Conservation (phyloP, 495 filamentous ascomycete species). For the Neurospora discreta region DNA sequence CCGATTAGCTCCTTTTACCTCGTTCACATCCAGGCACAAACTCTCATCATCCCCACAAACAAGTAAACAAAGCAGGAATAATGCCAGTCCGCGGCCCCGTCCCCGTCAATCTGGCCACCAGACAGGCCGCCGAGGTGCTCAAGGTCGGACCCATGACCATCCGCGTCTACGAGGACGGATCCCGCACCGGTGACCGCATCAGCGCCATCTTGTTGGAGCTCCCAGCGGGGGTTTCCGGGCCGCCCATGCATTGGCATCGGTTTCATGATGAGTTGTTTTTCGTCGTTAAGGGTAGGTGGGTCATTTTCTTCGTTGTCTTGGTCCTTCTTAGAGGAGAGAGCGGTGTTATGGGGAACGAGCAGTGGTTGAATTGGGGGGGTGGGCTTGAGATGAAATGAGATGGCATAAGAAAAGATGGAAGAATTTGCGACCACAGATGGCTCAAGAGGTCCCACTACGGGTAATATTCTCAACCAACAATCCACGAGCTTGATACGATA, state of each 20-base stretch:
- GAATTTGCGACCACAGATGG: neutral
- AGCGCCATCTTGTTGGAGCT: conserved; percentile 35
- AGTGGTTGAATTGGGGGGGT: no score
- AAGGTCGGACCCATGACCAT: conserved; percentile 21
- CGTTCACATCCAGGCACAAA: no score
- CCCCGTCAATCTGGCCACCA: conserved; percentile 15
- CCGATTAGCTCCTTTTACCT: neutral
- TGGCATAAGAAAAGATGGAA: neutral
- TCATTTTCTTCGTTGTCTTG: no score
- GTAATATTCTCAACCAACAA: no score
- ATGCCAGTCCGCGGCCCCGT: conserved; percentile 22
- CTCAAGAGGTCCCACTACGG: no score
- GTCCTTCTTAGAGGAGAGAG: neutral
- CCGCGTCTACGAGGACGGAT: conserved; percentile 22
- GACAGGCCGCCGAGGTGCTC: conserved; percentile 17
- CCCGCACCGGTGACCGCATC: conserved; percentile 35
- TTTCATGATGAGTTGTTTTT: conserved; percentile 49
- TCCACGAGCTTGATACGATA: no score
- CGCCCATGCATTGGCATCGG: conserved; percentile 28
- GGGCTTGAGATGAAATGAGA: neutral
- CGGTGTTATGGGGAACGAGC: neutral
- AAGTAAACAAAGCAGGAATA: neutral
- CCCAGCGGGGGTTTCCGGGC: conserved; percentile 35
- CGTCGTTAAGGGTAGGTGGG: conserved; percentile 33
- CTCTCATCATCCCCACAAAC: neutral